Conservation (phyloP, 148 eudicot genomes). For the Cornus florida region DNA sequence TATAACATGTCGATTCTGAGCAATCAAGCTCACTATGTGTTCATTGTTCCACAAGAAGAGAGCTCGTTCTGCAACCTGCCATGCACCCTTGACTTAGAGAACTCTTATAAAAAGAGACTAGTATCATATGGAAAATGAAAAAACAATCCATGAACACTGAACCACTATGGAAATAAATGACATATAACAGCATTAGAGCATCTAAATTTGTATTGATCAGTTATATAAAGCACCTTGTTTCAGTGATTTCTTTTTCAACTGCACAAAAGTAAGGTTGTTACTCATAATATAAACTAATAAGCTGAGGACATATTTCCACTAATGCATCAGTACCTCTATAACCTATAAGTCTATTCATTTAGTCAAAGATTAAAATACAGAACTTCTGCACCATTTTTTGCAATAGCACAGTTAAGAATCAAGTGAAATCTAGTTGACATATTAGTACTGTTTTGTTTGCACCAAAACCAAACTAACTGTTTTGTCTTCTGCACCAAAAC, state of each 20-base stretch:
- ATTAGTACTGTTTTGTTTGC: not conserved
- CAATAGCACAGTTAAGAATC: not conserved
- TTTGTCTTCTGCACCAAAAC: not conserved
- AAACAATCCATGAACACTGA: not conserved
- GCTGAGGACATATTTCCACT: not conserved
- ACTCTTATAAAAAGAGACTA: not conserved
- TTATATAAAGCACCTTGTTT: not conserved
- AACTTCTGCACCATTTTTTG: too few relatives aligned
- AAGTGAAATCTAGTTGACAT: not conserved
- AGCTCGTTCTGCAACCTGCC: conserved; percentile 58
- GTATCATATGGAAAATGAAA: not conserved
- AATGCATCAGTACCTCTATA: too few relatives aligned
- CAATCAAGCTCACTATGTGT: conserved; percentile 46
- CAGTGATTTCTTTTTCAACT: not conserved
- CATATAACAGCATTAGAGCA: not conserved
- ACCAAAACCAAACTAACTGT: too few relatives aligned
- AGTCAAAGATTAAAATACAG: too few relatives aligned
- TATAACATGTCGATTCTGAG: conserved; percentile 39
- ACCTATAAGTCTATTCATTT: too few relatives aligned
- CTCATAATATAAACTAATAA: too few relatives aligned
- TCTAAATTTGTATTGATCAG: not conserved
- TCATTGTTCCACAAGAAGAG: conserved; percentile 60
- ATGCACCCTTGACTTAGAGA: conserved; percentile 11
- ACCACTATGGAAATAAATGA: not conserved
- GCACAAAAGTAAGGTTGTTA: not conserved